A percentile compares a stretch with the other conserved stretches of the same genome.
Evolutionary conservation across 2,329 filamentous ascomycete genomes (phyloP).

Genomic region (Westerdykella sp.): DNA sequence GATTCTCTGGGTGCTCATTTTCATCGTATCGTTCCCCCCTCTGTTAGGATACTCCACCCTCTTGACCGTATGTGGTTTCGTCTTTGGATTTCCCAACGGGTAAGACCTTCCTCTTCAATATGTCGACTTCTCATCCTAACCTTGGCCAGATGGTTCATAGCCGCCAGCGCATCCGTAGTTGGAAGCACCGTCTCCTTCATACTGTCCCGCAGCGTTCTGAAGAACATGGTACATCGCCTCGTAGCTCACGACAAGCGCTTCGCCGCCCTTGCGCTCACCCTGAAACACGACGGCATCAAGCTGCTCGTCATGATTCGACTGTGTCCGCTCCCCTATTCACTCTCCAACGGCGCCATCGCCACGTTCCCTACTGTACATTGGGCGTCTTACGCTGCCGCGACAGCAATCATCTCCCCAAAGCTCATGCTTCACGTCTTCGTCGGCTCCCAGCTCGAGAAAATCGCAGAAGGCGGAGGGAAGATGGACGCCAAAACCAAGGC

Average conservation of each 20-base stretch:
- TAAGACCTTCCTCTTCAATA: slow-evolving; percentile 47
- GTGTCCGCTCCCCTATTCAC: slow-evolving; percentile 84
- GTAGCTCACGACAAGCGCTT: slow-evolving; percentile 82
- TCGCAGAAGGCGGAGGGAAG: slow-evolving; percentile 75
- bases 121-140: slow-evolving; percentile 3
- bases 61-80: slow-evolving; percentile 62
- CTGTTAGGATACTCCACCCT: slow-evolving; percentile 81
- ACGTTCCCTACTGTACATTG: slow-evolving; percentile 86
- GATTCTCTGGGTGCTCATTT: slow-evolving; percentile 69
- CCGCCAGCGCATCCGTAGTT: slow-evolving; percentile 67
- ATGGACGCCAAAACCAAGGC: slow-evolving; percentile 75
- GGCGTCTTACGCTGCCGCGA: slow-evolving; percentile 70
- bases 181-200: slow-evolving; percentile 77
- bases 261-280: slow-evolving; percentile 76
- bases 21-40: slow-evolving; percentile 76
- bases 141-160: slow-evolving; percentile 69
- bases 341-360: slow-evolving; percentile 89
- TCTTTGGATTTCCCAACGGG: slow-evolving; percentile 65
- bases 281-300: slow-evolving; percentile 84
- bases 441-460: slow-evolving; percentile 70
- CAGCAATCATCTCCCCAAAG: slow-evolving; percentile 76
- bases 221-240: slow-evolving; percentile 69
- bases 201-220: slow-evolving; percentile 71
- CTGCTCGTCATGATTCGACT: slow-evolving; percentile 87
- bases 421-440: slow-evolving; percentile 90